phyloP scores from a whole-genome alignment of 805 yeast genomes.

The Wickerhamiella bombiphila region DNA sequence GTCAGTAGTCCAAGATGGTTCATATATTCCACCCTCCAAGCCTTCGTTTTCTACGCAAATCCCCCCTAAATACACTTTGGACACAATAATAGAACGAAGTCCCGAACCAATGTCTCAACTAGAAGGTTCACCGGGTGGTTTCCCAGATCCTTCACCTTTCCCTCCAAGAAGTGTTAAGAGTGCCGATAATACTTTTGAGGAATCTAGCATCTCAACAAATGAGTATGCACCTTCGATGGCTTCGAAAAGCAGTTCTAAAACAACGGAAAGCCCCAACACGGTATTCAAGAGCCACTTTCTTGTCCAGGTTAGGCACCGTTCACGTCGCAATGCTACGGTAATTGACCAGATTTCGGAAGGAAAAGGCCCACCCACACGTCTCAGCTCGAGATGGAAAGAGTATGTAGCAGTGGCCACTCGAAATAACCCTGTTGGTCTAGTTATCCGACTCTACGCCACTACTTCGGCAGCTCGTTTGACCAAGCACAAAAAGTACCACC shows the following conservation, averaged over 20 bases:
- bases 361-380: slow-evolving; percentile 28
- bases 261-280: slow-evolving; percentile 27
- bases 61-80: too few species aligned
- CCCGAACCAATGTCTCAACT: too few species aligned
- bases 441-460: not conserved
- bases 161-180: too few species aligned
- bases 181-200: too few species aligned
- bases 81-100: too few species aligned
- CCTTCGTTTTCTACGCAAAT: too few species aligned
- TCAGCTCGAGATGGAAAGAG: slow-evolving; percentile 67
- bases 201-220: too few species aligned
- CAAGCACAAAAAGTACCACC: slow-evolving; percentile 9
- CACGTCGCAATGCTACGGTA: slow-evolving; percentile 15
- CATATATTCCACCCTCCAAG: too few species aligned
- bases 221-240: too few species aligned
- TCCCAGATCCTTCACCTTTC: too few species aligned
- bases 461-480: not conserved
- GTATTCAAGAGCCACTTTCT: slow-evolving; percentile 55
- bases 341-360: slow-evolving; percentile 18
- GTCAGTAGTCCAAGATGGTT: too few species aligned
- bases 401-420: slow-evolving; percentile 51
- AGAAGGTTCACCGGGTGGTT: too few species aligned
- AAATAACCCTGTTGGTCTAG: not conserved
- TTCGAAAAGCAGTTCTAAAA: not conserved
- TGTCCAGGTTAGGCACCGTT: slow-evolving; percentile 34